Base-by-base conservation (phyloP, 2,329 filamentous ascomycete genomes). In the Lachnellula occidentalis region DNA sequence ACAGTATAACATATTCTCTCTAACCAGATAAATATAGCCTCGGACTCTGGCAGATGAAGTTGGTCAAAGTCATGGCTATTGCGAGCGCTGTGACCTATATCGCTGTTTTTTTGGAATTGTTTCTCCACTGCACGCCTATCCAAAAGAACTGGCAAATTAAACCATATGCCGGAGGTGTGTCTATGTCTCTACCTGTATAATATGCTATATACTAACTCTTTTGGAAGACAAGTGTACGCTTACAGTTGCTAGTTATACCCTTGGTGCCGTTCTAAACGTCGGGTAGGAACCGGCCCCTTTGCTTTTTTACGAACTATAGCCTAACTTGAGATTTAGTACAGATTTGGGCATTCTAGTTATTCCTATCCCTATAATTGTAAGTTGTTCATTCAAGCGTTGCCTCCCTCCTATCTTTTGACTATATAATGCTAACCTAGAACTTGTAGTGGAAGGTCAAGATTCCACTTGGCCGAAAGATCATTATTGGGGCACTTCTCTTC, bases 161-260 rank as follows among this genome's bases (percentile, higher is more conserved):
- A 34, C 49, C 49, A 8, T 51, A 51, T 24, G 27, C 49, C 12
- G 49, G 49, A 19, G 49, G 49, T 51, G 45, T 31, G 27, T 11
- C 9, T 31, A 31, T 31, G 8, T 31, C 27, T 11, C 27, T 8
- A 11, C 27, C 6, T 9, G 27, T 9, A n/a, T 31, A 11, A 9
- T 11, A 11, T 31, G 11, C 27, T 31, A 2, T 2, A 31, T 31
- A 31, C 27, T 31, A 9, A 31, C 27, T 11, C 8, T 11, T 11
- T 31, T 31, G 27, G 27, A 31, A 31, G 27, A 31, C 27, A 31
- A 31, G 27, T 31, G 27, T 31, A 9, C 27, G 27, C 2, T 31
- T 31, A 31, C 27, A 3, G 27, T 31, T 11, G 9, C 27, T 3
- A 36, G 39, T 36, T 27, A 27, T 27, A 9, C 15, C 17, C 19